Percentiles rank a stretch among this genome's conserved stretches.
Evolutionary conservation across 768 basidiomycete genomes (phyloP).

Genomic region (Rhodocollybia butyracea): DNA sequence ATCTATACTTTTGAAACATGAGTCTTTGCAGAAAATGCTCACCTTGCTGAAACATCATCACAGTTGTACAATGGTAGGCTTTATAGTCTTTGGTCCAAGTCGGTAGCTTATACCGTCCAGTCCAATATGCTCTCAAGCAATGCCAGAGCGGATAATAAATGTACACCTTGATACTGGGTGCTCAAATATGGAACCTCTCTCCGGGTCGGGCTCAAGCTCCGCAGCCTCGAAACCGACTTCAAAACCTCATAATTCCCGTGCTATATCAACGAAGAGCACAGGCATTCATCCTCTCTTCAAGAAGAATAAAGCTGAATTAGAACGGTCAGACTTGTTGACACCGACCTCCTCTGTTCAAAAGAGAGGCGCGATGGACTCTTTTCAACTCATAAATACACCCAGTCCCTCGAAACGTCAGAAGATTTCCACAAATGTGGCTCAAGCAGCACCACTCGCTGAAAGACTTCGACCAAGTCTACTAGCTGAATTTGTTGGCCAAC

Average conservation of each 20-base stretch:
- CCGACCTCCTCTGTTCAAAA: conserved; percentile 10
- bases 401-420: conserved; percentile 17
- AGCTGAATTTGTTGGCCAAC: conserved; percentile 71
- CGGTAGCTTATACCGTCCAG: conserved; percentile 22
- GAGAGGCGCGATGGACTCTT: conserved; percentile 13
- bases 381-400: background rate
- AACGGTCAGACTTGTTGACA: background rate
- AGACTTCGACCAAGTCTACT: conserved; percentile 62
- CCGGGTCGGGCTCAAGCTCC: conserved; percentile 8
- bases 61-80: conserved; percentile 9
- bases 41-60: background rate
- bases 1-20: too few relatives aligned
- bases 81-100: background rate
- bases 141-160: conserved; percentile 43
- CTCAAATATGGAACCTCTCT: conserved; percentile 16
- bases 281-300: conserved; percentile 43
- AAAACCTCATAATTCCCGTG: conserved; percentile 11
- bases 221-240: background rate
- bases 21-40: background rate
- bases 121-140: conserved; percentile 44
- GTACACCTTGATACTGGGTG: conserved; percentile 49
- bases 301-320: conserved; percentile 15
- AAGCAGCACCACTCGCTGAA: conserved; percentile 64
- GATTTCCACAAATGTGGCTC: conserved; percentile 19
- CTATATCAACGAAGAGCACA: conserved; percentile 15